A percentile compares a stretch with the other conserved stretches of the same genome.
Evolutionary conservation across 1,284 basidiomycete genomes (phyloP).

Genomic region (Cutaneotrichosporon sp.): DNA sequence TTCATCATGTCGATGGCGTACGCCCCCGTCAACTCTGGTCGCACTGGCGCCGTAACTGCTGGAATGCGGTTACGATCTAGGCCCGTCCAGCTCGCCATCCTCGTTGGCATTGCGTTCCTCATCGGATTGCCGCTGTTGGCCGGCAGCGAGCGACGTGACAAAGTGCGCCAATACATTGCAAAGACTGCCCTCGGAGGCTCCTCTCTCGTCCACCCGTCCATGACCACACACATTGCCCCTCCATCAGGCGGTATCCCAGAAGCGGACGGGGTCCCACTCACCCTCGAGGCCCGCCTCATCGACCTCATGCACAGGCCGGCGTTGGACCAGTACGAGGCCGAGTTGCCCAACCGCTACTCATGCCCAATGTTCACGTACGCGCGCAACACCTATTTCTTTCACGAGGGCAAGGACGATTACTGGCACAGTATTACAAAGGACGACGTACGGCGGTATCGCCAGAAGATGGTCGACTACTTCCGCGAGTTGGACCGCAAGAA

Average conservation of each 20-base stretch:
- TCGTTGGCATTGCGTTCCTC: slow-evolving; percentile 23
- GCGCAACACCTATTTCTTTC: slow-evolving; percentile 51
- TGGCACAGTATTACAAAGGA: slow-evolving; percentile 46
- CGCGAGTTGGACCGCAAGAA: slow-evolving; percentile 45
- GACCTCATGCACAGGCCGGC: slow-evolving; percentile 40
- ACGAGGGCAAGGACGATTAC: slow-evolving; percentile 40
- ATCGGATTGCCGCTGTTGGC: slow-evolving; percentile 18
- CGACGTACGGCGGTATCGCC: slow-evolving; percentile 46
- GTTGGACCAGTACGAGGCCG: slow-evolving; percentile 48
- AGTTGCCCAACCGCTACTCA: slow-evolving; percentile 40
- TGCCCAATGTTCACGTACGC: slow-evolving; percentile 49
- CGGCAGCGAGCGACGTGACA: slow-evolving; percentile 18
- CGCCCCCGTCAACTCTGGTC: slow-evolving; percentile 6
- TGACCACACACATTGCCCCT: slow-evolving; percentile 28
- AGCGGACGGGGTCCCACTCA: slow-evolving; percentile 35
- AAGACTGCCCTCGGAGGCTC: slow-evolving; percentile 7
- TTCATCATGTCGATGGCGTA: slow-evolving; percentile 13
- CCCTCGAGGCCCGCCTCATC: slow-evolving; percentile 40
- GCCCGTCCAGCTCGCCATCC: slow-evolving; percentile 23
- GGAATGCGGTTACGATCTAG: slow-evolving; percentile 21
- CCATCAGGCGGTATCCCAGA: slow-evolving; percentile 38
- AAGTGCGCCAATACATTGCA: slow-evolving; percentile 10
- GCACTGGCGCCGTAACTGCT: slow-evolving; percentile 10
- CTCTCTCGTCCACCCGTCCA: slow-evolving; percentile 9
- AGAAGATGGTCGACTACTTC: slow-evolving; percentile 50